A percentile compares a stretch with the other conserved stretches of the same genome.
phyloP scores from a whole-genome alignment of 176 grass and related monocot species.

The Calamus simplicifolius region DNA sequence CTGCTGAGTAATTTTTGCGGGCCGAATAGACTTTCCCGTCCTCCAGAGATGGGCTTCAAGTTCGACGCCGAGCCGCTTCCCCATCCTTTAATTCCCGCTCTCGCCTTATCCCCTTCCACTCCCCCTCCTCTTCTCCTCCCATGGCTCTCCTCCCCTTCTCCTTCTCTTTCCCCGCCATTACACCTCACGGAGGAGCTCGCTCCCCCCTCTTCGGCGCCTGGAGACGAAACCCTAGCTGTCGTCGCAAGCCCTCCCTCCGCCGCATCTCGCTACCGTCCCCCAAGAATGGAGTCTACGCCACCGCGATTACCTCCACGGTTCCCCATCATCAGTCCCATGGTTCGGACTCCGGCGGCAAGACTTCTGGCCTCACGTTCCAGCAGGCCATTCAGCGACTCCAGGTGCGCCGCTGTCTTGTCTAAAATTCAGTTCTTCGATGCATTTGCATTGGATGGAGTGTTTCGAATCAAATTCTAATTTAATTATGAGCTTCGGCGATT shows the following conservation, averaged over 20 bases:
- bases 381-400: conserved; percentile 98
- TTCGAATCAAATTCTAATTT: too few relatives aligned
- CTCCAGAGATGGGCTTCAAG: too few relatives aligned
- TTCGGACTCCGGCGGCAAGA: neutral
- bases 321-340: conserved; percentile 7
- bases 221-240: neutral
- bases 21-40: too few relatives aligned
- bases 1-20: too few relatives aligned
- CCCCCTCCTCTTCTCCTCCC: neutral
- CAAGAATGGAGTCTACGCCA: neutral
- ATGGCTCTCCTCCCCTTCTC: conserved; percentile 23
- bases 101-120: neutral
- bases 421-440: neutral
- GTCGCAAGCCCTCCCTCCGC: neutral
- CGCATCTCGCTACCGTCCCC: neutral
- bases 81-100: too few relatives aligned
- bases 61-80: too few relatives aligned
- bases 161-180: conserved; percentile 16
- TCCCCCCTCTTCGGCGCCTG: neutral
- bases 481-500: too few relatives aligned
- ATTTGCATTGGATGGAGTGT: too few relatives aligned
- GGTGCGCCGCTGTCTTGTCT: conserved; percentile 19
- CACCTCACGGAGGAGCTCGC: neutral
- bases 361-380: conserved; percentile 65
- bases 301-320: neutral